Base-by-base conservation (phyloP, 306 rosid species). In the Hylodesmum podocarpum region DNA sequence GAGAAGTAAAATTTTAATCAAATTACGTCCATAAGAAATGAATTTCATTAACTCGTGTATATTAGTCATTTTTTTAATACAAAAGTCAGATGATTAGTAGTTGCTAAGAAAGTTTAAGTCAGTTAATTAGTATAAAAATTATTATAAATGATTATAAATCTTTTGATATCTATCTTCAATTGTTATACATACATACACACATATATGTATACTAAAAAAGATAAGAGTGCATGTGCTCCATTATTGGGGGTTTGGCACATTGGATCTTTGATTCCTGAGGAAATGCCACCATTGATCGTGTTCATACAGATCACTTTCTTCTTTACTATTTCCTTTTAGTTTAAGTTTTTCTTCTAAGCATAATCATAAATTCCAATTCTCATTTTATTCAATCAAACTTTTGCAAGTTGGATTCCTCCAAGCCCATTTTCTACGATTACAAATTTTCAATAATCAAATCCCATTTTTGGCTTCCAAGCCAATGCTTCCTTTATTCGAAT, bases 241-340 rank as follows among this genome's bases (percentile, higher is more conserved):
- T 66, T 77, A 67, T 53, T 77, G 49, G 22, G 46, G 22, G 6
- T 39, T 41, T 28, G 62, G 78, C 33, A 41, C 33, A 41, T 28
- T 31, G 50, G 36, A 46, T 62, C 6, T 47, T 12, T 8, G 28
- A 39, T 49, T 37, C 57, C 40, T 9, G 1, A 0, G 16, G 21
- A 34, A 54, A 73, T 31, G 29, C 22, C 63, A 21, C 37, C 27
- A 33, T 66, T 66, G 75, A 80, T 73, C 25, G 49, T 66, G 63
- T 53, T 65, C 74, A 51, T 40, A 78, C 22, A 44, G 7, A 28
- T 57, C 25, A 0, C 57, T 68, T 40, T 66, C 68, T 39, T 53
- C 68, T 39, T 66, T 40, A 27, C 33, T 28, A 66, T 66, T 66
- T 37, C 21, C 29, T 37, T 65, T 25, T 16, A 51, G 28, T 24